These are phyloP conservation scores for Trypanosoma vivax DNA, from an alignment of 208 protist genomes.

Conservation along the genomic window DNA sequence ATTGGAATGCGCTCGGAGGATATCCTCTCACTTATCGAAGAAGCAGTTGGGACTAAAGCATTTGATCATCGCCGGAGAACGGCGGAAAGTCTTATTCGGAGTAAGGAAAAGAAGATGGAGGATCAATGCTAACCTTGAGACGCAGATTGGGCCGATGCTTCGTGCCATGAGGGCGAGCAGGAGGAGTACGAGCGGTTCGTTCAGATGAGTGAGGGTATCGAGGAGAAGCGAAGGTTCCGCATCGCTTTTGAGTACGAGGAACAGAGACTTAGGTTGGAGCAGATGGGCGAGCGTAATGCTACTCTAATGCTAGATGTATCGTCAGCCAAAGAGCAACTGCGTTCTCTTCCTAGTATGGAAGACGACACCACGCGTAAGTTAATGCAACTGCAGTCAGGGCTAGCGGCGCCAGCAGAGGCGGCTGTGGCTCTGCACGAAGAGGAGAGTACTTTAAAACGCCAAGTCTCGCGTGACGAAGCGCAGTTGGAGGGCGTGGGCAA, in stretches of 20 bases:
- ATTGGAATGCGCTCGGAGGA: constrained; percentile 99
- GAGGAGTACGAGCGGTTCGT: constrained; percentile 78
- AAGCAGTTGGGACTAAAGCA: constrained; percentile 99
- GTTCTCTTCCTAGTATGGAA: constrained; percentile 36
- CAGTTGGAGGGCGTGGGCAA: constrained; percentile 34
- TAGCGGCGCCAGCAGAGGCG: constrained; percentile 45
- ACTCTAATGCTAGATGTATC: constrained; percentile 15
- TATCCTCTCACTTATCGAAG: constrained; percentile 98
- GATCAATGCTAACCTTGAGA: constrained; percentile 92
- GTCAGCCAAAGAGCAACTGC: constrained; percentile 43
- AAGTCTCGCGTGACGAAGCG: constrained; percentile 36
- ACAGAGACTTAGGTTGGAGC: constrained; percentile 17
- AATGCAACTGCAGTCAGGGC: constrained; percentile 47
- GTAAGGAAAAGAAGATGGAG: constrained; percentile 98
- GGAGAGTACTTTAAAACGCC: constrained; percentile 50
- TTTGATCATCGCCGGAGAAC: constrained; percentile 98
- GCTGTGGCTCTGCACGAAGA: constrained; percentile 57
- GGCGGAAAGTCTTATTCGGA: constrained; percentile 95
- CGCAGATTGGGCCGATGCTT: constrained; percentile 83
- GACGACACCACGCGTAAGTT: constrained; percentile 46
- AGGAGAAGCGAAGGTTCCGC: constrained; percentile 63
- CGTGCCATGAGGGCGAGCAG: constrained; percentile 80
- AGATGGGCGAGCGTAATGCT: constrained; percentile 13
- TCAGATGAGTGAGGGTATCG: constrained; percentile 54
- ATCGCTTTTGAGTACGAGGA: constrained; percentile 71